These are phyloP conservation scores for Tilletia caries DNA, from an alignment of 1,284 basidiomycete genomes.

Conservation along the genomic window DNA sequence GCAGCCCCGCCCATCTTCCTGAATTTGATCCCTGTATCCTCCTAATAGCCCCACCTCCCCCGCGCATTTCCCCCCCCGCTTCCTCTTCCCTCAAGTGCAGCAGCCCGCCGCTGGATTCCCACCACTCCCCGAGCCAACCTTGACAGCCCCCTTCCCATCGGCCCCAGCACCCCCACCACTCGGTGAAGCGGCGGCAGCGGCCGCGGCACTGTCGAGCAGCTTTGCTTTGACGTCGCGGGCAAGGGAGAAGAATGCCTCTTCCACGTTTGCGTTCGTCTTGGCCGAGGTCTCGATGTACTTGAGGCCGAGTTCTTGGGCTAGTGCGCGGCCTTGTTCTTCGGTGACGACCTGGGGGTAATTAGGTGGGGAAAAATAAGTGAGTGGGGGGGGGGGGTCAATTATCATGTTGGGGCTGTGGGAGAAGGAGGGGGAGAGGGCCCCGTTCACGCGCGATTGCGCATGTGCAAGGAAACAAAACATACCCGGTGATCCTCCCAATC, in stretches of 20 bases:
- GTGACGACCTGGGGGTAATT: slow-evolving; percentile 65
- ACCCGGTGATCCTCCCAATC: slow-evolving; percentile 94
- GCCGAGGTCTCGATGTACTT: slow-evolving; percentile 97
- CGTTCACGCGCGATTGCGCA: not conserved
- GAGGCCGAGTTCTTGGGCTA: slow-evolving; percentile 84
- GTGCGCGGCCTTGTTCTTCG: slow-evolving; percentile 67
- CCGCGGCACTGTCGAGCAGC: slow-evolving; percentile 70
- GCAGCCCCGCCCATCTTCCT: too few species aligned
- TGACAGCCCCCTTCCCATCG: slow-evolving; percentile 2
- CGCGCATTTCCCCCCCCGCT: too few species aligned
- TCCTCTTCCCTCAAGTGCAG: not conserved
- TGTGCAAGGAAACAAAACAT: slow-evolving; percentile 8
- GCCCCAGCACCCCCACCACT: not conserved
- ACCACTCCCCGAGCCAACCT: slow-evolving; percentile 11
- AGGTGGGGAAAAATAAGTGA: not conserved
- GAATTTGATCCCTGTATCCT: too few species aligned
- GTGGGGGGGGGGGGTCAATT: not conserved
- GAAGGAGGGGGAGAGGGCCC: not conserved
- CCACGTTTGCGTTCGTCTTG: slow-evolving; percentile 95
- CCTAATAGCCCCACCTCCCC: too few species aligned
- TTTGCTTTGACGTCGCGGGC: slow-evolving; percentile 78
- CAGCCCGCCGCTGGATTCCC: not conserved
- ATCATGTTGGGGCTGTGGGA: not conserved
- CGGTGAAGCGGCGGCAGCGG: not conserved
- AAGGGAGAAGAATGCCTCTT: slow-evolving; percentile 96